A percentile compares a stretch with the other conserved stretches of the same genome.
These are phyloP conservation scores for Elaeis guineensis DNA, from an alignment of 176 grass and related monocot genomes.

Conservation along the genomic window DNA sequence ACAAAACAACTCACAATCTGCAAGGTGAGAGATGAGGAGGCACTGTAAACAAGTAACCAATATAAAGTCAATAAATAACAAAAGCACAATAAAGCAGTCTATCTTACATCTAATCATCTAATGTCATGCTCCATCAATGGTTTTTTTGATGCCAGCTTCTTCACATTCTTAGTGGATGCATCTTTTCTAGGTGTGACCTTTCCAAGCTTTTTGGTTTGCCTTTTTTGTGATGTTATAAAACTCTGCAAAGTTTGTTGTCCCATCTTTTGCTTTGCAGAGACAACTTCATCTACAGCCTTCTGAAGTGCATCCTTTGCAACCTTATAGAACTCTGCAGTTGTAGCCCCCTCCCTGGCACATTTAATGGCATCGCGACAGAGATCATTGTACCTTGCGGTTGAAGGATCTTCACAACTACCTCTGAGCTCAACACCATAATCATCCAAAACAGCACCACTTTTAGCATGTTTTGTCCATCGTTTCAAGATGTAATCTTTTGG, in stretches of 20 bases:
- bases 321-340: slow-evolving; percentile 50
- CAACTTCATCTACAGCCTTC: slow-evolving; percentile 55
- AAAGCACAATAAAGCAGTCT: not conserved
- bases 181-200: slow-evolving; percentile 28
- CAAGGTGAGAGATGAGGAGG: too few species aligned
- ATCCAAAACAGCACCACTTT: slow-evolving; percentile 47
- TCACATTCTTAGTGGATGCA: slow-evolving; percentile 45
- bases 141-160: slow-evolving; percentile 45
- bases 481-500: slow-evolving; percentile 78
- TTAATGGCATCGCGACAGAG: slow-evolving; percentile 50
- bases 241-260: slow-evolving; percentile 32
- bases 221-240: slow-evolving; percentile 34
- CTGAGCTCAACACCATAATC: slow-evolving; percentile 52
- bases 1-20: too few species aligned
- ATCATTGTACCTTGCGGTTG: slow-evolving; percentile 48
- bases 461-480: slow-evolving; percentile 91
- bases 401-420: slow-evolving; percentile 38
- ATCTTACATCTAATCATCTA: slow-evolving; percentile 35
- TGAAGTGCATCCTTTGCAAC: slow-evolving; percentile 76
- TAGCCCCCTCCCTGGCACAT: slow-evolving; percentile 76
- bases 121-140: slow-evolving; percentile 48
- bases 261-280: slow-evolving; percentile 41
- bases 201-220: slow-evolving; percentile 34
- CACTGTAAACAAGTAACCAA: too few species aligned
- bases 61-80: too few species aligned